phyloP scores from a whole-genome alignment of 1,284 basidiomycete species.

The Tilletia setariae region DNA sequence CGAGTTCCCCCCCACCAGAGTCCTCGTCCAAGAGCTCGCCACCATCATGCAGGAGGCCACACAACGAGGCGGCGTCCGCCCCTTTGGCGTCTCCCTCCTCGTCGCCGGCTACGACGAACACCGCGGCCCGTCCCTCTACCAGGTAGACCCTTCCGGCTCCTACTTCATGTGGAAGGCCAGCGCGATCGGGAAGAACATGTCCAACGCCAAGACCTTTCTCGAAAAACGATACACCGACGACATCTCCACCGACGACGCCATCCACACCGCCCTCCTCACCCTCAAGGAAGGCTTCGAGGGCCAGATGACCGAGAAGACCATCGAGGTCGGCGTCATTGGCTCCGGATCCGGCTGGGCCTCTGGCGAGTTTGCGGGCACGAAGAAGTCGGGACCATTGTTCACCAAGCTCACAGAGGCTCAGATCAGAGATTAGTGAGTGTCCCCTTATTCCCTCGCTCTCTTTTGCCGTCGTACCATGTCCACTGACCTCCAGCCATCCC shows the following conservation, averaged over 20 bases:
- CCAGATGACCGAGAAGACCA: slow-evolving; percentile 99
- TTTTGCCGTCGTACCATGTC: not conserved
- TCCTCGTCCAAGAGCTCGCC: slow-evolving; percentile 94
- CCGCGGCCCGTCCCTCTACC: slow-evolving; percentile 88
- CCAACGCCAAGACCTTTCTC: slow-evolving; percentile 97
- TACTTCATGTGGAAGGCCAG: slow-evolving; percentile 97
- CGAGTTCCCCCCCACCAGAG: slow-evolving; percentile 96
- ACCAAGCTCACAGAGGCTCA: slow-evolving; percentile 44
- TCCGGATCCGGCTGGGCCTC: slow-evolving; percentile 51
- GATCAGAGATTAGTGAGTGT: slow-evolving; percentile 44
- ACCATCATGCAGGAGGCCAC: slow-evolving; percentile 99
- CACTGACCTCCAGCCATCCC: not conserved
- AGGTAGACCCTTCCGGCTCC: slow-evolving; percentile 96
- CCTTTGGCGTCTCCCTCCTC: slow-evolving; percentile 92
- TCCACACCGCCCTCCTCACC: slow-evolving; percentile 96
- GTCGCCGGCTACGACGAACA: slow-evolving; percentile 93
- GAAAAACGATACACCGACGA: slow-evolving; percentile 99
- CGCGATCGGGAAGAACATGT: slow-evolving; percentile 99
- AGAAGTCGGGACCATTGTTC: slow-evolving; percentile 41
- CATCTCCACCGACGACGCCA: slow-evolving; percentile 96
- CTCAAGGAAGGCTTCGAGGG: slow-evolving; percentile 99
- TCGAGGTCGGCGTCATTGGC: slow-evolving; percentile 88
- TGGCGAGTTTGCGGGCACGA: slow-evolving; percentile 29
- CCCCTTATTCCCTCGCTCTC: not conserved
- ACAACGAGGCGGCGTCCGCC: slow-evolving; percentile 95